Base-by-base conservation (phyloP, 805 yeast species). In the Hanseniaspora thailandica region DNA sequence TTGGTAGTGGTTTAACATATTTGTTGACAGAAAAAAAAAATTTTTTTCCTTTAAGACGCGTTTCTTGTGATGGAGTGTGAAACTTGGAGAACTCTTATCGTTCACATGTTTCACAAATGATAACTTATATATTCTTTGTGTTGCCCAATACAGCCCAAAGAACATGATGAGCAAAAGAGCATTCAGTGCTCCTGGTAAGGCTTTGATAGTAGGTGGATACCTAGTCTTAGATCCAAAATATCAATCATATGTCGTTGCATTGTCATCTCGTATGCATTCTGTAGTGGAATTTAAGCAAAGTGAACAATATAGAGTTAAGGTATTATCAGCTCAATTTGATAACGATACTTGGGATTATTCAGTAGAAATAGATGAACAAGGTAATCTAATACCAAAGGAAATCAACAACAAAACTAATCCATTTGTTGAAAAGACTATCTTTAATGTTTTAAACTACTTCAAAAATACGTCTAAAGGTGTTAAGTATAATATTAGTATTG, bases 181-280 rank as follows among this genome's bases (percentile, higher is more conserved):
- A 8, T 90, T 79, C 63, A 84, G 96, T 62, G 94, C 97, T 0
- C 97, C 98, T 0, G 97, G 97, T 0, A 93, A 93, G 66, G 97
- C 97, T 1, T 71, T 93, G 26, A 61, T 93, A 12, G 96, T 93
- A 0, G 98, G 98, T 19, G 98, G 98, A 0, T 93, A 93, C 64
- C 73, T 93, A 33, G 97, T 93, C 0, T 70, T 93, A 20, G 93
- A 85, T 55, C 89, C 89, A 0, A 66, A 66, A 35, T 89, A 84
- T 68, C 69, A 73, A 45, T 80, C 96, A 0, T 84, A 82, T 63
- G 95, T 86, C 3, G 81, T 90, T 12, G 97, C 96, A 0, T 74
- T 93, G 17, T 84, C 95, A 1, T 78, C 95, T 5, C 74, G 97
- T 57, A 90, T 93, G 86, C 89, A 89, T 64, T 86, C 94, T 1